Evolutionary conservation across 2,329 filamentous ascomycete genomes (phyloP).

Genomic region (Sarocladium kiliense): DNA sequence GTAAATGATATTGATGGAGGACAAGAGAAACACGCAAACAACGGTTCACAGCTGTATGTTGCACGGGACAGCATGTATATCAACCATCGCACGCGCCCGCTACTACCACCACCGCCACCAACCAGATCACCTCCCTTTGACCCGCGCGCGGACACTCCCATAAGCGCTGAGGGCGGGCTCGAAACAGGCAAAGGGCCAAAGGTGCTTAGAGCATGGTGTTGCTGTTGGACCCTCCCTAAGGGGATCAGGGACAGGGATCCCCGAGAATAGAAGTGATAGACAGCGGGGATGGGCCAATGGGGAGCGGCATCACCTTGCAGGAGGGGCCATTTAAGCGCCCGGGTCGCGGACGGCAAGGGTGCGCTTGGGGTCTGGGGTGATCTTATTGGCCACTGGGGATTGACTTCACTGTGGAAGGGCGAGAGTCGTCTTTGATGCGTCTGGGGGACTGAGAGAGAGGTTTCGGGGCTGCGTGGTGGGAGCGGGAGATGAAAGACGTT

Average conservation of each 20-base stretch:
- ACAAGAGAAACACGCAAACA: neutral
- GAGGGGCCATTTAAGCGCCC: slow-evolving; percentile 16
- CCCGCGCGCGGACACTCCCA: neutral
- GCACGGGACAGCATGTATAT: too few relatives aligned
- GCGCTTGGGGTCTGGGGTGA: neutral
- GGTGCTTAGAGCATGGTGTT: neutral
- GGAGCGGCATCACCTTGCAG: slow-evolving; percentile 25
- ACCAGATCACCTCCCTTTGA: neutral
- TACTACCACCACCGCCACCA: neutral
- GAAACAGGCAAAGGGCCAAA: neutral
- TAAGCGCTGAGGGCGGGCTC: neutral
- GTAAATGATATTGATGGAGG: neutral
- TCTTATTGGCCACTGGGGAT: neutral
- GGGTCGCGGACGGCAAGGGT: neutral
- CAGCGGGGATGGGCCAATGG: slow-evolving; percentile 21
- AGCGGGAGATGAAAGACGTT: too few relatives aligned
- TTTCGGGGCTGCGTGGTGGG: too few relatives aligned
- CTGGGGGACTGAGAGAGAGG: too few relatives aligned
- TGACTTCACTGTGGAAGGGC: neutral
- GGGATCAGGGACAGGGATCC: slow-evolving; percentile 10
- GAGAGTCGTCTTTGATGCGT: neutral
- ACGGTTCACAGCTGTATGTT: neutral
- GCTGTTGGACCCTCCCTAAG: neutral
- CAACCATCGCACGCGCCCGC: neutral
- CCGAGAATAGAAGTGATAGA: slow-evolving; percentile 11